Evolutionary conservation across 2,329 filamentous ascomycete species (phyloP).

Genomic region (Aspergillus uvarum): DNA sequence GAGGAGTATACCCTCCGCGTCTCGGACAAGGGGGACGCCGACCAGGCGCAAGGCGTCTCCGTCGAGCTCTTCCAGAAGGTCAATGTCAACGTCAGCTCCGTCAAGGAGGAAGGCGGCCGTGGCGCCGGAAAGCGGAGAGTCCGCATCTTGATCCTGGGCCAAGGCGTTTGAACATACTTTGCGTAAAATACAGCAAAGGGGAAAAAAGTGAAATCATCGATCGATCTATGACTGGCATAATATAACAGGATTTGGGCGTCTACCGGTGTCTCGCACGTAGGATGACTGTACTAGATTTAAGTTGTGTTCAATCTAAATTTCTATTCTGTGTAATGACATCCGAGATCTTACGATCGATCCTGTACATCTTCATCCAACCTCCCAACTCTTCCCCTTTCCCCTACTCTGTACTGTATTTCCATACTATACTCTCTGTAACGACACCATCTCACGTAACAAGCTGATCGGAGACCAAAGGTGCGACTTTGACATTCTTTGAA

Average conservation of each 20-base stretch:
- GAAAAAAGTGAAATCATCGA: constrained; percentile 3
- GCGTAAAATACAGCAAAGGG: neutral
- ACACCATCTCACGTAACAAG: constrained; percentile 33
- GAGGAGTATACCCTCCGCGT: constrained; percentile 77
- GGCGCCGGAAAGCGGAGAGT: constrained; percentile 85
- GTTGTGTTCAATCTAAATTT: neutral
- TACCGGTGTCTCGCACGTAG: neutral
- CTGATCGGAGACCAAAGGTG: constrained; percentile 29
- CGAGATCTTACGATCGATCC: neutral
- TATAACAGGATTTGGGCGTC: constrained; percentile 2
- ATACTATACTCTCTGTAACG: constrained; percentile 30
- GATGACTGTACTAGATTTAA: neutral
- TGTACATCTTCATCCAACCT: neutral
- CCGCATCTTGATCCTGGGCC: constrained; percentile 42
- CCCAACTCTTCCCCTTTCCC: neutral
- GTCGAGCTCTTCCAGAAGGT: constrained; percentile 93
- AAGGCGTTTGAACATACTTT: constrained; percentile 14
- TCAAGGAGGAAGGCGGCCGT: constrained; percentile 72
- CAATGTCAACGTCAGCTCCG: constrained; percentile 81
- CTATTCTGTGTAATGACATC: neutral
- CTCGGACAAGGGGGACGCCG: constrained; percentile 50
- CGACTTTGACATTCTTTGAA: neutral
- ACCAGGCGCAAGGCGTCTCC: constrained; percentile 42
- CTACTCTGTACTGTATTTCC: neutral
- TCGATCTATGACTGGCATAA: constrained; percentile 3